Percentiles rank a stretch among this genome's conserved stretches.
Conservation (phyloP, 169 alveolate species). For the Pseudocohnilembus persalinus region DNA sequence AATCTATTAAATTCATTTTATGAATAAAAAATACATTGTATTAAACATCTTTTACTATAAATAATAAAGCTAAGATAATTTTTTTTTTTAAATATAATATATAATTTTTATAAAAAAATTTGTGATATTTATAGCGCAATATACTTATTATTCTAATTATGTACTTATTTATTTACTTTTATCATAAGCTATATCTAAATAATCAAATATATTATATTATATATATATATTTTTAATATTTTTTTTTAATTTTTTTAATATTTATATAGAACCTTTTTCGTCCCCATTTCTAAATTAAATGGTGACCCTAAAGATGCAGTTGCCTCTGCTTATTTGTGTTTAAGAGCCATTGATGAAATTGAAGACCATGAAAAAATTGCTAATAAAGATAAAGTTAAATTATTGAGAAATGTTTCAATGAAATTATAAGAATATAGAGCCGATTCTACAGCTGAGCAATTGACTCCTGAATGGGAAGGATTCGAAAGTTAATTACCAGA, state of each 20-base stretch:
- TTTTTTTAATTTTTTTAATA: too few species aligned
- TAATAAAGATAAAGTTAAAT: slow-evolving; percentile 12
- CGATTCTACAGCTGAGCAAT: not conserved
- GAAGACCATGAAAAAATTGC: slow-evolving; percentile 11
- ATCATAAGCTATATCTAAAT: too few species aligned
- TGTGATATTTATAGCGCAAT: too few species aligned
- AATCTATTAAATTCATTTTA: too few species aligned
- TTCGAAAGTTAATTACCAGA: slow-evolving; percentile 5
- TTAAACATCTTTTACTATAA: too few species aligned
- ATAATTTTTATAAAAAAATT: too few species aligned
- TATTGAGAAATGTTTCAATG: slow-evolving; percentile 12
- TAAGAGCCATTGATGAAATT: slow-evolving; percentile 25
- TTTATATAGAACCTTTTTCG: slow-evolving; percentile 5
- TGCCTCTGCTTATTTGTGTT: slow-evolving; percentile 16
- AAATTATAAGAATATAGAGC: not conserved
- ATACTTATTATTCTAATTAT: too few species aligned
- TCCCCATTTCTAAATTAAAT: slow-evolving; percentile 9
- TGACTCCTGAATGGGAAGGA: slow-evolving; percentile 13
- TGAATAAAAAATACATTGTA: not conserved
- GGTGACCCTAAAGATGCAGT: slow-evolving; percentile 4
- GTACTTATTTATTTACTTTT: too few species aligned
- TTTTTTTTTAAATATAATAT: too few species aligned
- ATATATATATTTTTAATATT: too few species aligned
- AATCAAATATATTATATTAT: too few species aligned
- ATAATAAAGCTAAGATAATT: too few species aligned